Base-by-base conservation (phyloP, 441 rosid species). In the Pelargonium myrrhifolium region DNA sequence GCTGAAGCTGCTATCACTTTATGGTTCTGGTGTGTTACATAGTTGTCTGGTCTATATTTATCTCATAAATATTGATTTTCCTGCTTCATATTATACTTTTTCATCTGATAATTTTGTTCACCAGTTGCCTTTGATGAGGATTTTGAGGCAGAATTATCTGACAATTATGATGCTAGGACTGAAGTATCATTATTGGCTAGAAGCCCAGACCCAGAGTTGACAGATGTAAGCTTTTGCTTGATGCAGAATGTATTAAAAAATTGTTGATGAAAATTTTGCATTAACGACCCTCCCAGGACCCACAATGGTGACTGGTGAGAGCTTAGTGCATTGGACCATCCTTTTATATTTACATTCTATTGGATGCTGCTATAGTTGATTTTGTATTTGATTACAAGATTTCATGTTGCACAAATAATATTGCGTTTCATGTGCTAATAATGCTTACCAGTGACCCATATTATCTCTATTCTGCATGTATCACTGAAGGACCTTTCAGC, bases 81-180 rank as follows among this genome's bases (percentile, higher is more conserved):
- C 68, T 75, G 24, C 18, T 70, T 73, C 20, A 43, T 73, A 43
- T 37, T 62, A 51, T 70, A 68, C 68, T 71, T 69, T 35, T 63
- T 37, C 20, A 26, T 59, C 62, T 66, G 51, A 21, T 62, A 60
- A 2, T 21, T 76, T 74, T 56, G 64, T 66, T 28, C 75, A 39
- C 64, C 76, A 94, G 99, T 94, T 82, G 96, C 95, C 72, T 94
- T 91, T 83, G 99, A 94, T 68, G 99, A 94, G 84, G 99, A 94
- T 85, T 94, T 94, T 85, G 99, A 94, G 82, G 93, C 88, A 65
- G 99, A 94, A 79, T 77, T 91, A 76, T 68, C 81, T 69, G 97
- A 89, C 72, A 94, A 88, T 81, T 77, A 59, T 59, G 96, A 91
- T 76, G 96, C 97, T 65, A 88, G 80, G 81, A 85, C 74, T 62